Base-by-base conservation (phyloP, 1,284 basidiomycete genomes). In the Quambalaria eucalypti region DNA sequence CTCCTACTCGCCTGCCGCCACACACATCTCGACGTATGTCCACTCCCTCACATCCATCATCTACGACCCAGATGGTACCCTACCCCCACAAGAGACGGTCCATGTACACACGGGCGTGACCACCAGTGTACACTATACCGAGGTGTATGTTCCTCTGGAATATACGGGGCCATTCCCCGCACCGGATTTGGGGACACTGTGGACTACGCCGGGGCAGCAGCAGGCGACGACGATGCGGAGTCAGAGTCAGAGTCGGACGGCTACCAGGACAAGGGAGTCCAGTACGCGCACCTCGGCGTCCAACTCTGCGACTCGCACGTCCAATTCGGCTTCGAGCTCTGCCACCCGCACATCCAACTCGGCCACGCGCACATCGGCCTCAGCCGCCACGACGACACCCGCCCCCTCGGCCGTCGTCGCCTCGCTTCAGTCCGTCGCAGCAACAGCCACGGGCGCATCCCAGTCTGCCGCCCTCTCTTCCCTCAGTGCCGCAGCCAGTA, bases 91-190 rank as follows among this genome's bases (percentile, higher is more conserved):
- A 29, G 50, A 62, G 52, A 64, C 60, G 1, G 47, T 55, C n/a
- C 52, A 51, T 10, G 51, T 61, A 28, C 39, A 57, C 2, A 52
- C 52, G n/a, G 66, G 56, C 1, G 54, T 56, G 4, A 56, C 61
- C 2, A 68, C 66, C 1, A 55, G 48, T 44, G 50, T 63, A 2
- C 53, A 50, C 9, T 70, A 68, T 33, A 56, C 51, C 33, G 49
- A 67, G 14, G 65, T 67, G 23, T 57, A 68, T 25, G 57, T 66
- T 12, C 68, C 68, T 9, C 38, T 66, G 21, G 51, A 64, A n/a
- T 70, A 70, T 48, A 65, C 61, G 5, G 68, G 68, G 10, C 68
- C 68, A 0, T 61, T 64, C 38, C 68, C 68, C 4, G 59, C 64
- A 2, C 65, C 64, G 4, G 53, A 56, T 31, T 52, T 70, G 2